Evolutionary conservation across 1,139 yeast species (phyloP).

Genomic region (Pichia sp.): DNA sequence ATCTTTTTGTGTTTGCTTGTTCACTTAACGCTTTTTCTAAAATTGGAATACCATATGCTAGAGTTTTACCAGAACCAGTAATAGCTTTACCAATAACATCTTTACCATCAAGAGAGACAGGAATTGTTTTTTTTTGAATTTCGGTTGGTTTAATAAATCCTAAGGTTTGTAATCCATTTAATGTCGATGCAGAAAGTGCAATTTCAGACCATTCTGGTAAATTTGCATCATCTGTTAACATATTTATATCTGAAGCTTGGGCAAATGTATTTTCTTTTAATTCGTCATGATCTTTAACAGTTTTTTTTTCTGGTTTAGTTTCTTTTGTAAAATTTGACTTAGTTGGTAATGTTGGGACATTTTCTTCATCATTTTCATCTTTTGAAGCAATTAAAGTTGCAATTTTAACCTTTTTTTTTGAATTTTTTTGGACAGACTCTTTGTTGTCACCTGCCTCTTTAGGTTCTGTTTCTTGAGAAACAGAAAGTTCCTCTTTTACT

Average conservation of each 20-base stretch:
- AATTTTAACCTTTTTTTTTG: slow-evolving; percentile 8
- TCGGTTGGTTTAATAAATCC: slow-evolving; percentile 71
- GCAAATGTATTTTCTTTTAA: slow-evolving; percentile 16
- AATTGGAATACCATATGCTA: slow-evolving; percentile 94
- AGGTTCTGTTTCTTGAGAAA: slow-evolving; percentile 9
- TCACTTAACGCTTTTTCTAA: slow-evolving; percentile 52
- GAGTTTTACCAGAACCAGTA: slow-evolving; percentile 96
- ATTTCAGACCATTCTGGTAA: slow-evolving; percentile 56
- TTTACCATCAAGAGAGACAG: slow-evolving; percentile 61
- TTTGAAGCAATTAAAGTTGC: slow-evolving; percentile 15
- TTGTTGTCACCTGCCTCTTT: slow-evolving; percentile 2
- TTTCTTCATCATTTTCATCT: slow-evolving; percentile 22
- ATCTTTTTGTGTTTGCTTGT: slow-evolving; percentile 22
- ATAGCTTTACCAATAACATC: slow-evolving; percentile 95
- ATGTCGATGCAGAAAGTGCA: slow-evolving; percentile 45
- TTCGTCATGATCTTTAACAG: slow-evolving; percentile 12
- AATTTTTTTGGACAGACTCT: background rate
- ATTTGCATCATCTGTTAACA: slow-evolving; percentile 40
- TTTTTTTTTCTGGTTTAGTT: slow-evolving; percentile 8
- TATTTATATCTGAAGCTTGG: slow-evolving; percentile 21
- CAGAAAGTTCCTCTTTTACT: background rate
- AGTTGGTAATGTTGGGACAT: slow-evolving; percentile 17
- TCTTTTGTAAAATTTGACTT: slow-evolving; percentile 5
- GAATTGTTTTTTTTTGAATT: slow-evolving; percentile 75
- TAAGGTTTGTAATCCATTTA: slow-evolving; percentile 54